A percentile compares a stretch with the other conserved stretches of the same genome.
Conservation (phyloP, 2,329 filamentous ascomycete genomes). For the Penicillium frequentans region DNA sequence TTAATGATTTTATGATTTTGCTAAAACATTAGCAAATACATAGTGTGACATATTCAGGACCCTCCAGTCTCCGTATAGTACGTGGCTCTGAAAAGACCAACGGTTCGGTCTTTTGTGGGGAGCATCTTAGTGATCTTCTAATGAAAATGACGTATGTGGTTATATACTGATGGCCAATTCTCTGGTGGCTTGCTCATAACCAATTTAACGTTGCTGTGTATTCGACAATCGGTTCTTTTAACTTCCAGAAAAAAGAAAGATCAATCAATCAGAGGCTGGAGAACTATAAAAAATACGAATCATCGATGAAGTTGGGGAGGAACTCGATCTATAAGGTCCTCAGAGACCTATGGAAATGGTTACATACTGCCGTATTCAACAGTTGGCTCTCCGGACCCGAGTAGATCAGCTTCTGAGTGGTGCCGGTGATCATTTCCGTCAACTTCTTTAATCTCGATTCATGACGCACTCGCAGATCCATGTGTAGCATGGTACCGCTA, state of each 20-base stretch:
- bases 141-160: neutral
- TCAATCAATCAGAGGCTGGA: neutral
- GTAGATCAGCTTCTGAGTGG: conserved; percentile 6
- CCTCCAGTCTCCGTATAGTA: neutral
- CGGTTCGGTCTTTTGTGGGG: neutral
- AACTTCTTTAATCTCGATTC: neutral
- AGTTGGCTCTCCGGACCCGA: neutral
- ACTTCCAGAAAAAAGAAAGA: neutral
- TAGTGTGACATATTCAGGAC: neutral
- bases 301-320: neutral
- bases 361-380: neutral
- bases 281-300: too few relatives aligned
- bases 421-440: conserved; percentile 7
- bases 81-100: neutral
- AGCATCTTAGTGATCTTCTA: neutral
- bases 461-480: neutral
- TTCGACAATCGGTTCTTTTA: neutral
- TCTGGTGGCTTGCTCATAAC: neutral
- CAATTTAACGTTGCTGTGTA: neutral
- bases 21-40: neutral
- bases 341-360: neutral
- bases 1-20: neutral
- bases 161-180: neutral
- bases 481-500: neutral
- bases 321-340: neutral